Base-by-base conservation (phyloP, 2,329 filamentous ascomycete species). In the Cladosporium colombiae region DNA sequence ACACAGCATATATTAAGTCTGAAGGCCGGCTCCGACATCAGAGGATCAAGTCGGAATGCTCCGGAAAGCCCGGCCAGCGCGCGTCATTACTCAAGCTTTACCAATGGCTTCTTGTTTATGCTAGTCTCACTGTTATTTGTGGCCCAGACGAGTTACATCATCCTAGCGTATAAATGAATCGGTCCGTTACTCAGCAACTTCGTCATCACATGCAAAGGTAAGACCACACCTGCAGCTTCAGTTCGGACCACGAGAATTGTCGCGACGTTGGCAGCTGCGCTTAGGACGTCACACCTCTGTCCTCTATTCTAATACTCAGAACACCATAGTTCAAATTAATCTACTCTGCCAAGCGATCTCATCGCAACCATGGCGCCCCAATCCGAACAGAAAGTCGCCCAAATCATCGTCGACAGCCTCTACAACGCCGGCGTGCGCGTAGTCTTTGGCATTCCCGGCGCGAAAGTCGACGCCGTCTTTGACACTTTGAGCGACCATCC, bases 391-490 rank as follows among this genome's bases (percentile, higher is more conserved):
- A 52, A 75, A 50, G 73, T 76, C 33, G 74, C 75, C 27, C 66
- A 73, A 50, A 76, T 77, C 67, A 69, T 77, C 27, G 74, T 76
- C 52, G 70, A 76, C 44, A 73, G 71, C 67, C 70, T 77, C 50
- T 67, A 77, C 72, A 76, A 79, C 70, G 81, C 81, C 10, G 80
- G 80, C 5, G 81, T 83, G 35, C 77, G 77, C 56, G 73, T 80
- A 31, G 80, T 82, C 60, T 83, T 83, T 64, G 81, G 81, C 11
- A 81, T 83, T 10, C 81, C 81, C 1, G 80, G 80, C n/a, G 80
- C 80, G 44, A 81, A 82, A 68, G 79, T 83, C 63, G 81, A 83
- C 72, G 78, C 80, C 46, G 76, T 83, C 52, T 83, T 83, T 74
- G 80, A 83, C 71, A 78, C 76, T 5, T 74, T 83, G 4, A 66